phyloP scores from a whole-genome alignment of 225 moss, liverwort and hornwort genomes.

The Thuidium tamariscinum region DNA sequence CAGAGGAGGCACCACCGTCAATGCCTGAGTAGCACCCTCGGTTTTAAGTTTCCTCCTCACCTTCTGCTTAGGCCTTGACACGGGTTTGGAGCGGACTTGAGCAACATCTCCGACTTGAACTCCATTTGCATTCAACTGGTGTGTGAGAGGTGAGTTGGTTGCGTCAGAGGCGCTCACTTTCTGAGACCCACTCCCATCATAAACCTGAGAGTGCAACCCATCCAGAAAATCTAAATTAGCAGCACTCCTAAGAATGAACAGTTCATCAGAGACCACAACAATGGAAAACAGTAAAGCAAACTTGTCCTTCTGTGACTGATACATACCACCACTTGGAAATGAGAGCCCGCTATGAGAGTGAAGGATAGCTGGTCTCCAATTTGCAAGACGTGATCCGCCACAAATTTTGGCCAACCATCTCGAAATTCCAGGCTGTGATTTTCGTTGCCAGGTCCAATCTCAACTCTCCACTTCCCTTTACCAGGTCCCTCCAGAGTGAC shows the following conservation, averaged over 20 bases:
- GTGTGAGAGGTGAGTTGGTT: slow-evolving; percentile 1
- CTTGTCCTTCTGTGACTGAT: background rate
- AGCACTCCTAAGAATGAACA: background rate
- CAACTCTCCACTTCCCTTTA: slow-evolving; percentile 24
- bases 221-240: background rate
- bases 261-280: background rate
- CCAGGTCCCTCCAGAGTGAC: slow-evolving; percentile 38
- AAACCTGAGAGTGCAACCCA: slow-evolving; percentile 13
- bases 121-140: background rate
- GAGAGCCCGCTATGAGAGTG: slow-evolving; percentile 22
- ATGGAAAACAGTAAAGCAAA: background rate
- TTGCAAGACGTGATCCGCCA: slow-evolving; percentile 27
- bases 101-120: background rate
- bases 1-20: background rate
- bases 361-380: slow-evolving; percentile 47
- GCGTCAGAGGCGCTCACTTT: slow-evolving; percentile 33
- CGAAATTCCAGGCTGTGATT: slow-evolving; percentile 6
- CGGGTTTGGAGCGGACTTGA: slow-evolving; percentile 16
- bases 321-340: slow-evolving; percentile 39
- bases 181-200: slow-evolving; percentile 41
- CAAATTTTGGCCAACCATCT: slow-evolving; percentile 41
- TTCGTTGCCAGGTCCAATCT: slow-evolving; percentile 5
- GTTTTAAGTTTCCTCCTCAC: slow-evolving; percentile 13
- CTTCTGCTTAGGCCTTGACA: slow-evolving; percentile 30
- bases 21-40: background rate